Conservation (phyloP, 352 stramenopile species). For the Phytophthora hibernalis region DNA sequence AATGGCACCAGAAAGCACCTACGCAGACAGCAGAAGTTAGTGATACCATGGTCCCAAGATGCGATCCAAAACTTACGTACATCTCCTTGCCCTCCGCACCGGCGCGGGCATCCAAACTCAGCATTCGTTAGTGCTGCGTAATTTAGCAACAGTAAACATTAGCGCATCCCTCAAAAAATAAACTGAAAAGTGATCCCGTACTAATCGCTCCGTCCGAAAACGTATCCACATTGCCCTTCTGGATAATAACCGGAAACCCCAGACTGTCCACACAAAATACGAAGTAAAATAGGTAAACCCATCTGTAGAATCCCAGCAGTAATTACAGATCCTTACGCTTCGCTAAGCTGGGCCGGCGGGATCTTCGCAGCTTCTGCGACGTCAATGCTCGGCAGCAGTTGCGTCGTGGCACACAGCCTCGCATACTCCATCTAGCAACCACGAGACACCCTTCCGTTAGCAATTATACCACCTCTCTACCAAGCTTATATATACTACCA, state of each 20-base stretch:
- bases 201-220: slow-evolving; percentile 81
- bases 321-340: slow-evolving; percentile 54
- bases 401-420: slow-evolving; percentile 62
- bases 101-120: slow-evolving; percentile 77
- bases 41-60: neutral
- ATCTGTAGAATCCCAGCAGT: neutral
- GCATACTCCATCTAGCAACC: slow-evolving; percentile 84
- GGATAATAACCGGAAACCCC: slow-evolving; percentile 81
- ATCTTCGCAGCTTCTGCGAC: slow-evolving; percentile 59
- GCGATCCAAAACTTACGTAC: slow-evolving; percentile 42
- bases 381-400: slow-evolving; percentile 56
- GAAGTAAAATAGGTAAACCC: neutral
- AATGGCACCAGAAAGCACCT: slow-evolving; percentile 87
- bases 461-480: neutral
- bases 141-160: neutral
- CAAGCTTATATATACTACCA: slow-evolving; percentile 6
- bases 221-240: slow-evolving; percentile 84
- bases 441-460: neutral
- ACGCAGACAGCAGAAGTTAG: slow-evolving; percentile 8
- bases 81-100: slow-evolving; percentile 93
- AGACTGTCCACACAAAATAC: slow-evolving; percentile 47
- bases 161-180: neutral
- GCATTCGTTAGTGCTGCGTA: slow-evolving; percentile 59
- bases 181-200: slow-evolving; percentile 30
- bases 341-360: slow-evolving; percentile 51